A percentile compares a stretch with the other conserved stretches of the same genome.
These are phyloP conservation scores for Pisolithus microcarpus DNA, from an alignment of 768 basidiomycete genomes.

Conservation along the genomic window DNA sequence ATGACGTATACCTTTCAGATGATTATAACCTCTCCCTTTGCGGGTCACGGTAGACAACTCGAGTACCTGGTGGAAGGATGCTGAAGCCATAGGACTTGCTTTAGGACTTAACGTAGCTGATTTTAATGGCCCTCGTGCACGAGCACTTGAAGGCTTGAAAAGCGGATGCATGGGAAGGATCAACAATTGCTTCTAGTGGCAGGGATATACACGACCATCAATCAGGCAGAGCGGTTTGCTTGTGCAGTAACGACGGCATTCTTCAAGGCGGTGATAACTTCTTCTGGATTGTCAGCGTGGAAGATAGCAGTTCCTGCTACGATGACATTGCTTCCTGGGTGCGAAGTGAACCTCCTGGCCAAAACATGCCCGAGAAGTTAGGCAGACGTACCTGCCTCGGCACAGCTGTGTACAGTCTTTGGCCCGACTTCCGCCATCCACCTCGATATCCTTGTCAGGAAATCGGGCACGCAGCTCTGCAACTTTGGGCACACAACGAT, in stretches of 20 bases:
- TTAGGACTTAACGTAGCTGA: conserved; percentile 20
- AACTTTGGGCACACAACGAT: conserved; percentile 89
- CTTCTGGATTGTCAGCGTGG: conserved; percentile 65
- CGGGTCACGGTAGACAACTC: conserved; percentile 15
- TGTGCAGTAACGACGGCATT: conserved; percentile 51
- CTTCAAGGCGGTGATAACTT: conserved; percentile 71
- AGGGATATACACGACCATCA: background rate
- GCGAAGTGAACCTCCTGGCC: background rate
- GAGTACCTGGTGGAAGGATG: conserved; percentile 3
- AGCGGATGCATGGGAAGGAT: background rate
- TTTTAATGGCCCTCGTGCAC: conserved; percentile 16
- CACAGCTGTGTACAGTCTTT: conserved; percentile 80
- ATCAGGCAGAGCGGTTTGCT: background rate
- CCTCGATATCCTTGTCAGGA: conserved; percentile 93
- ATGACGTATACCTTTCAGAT: conserved; percentile 25
- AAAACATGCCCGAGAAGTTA: background rate
- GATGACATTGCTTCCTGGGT: conserved; percentile 89
- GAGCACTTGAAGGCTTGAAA: background rate
- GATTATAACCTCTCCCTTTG: conserved; percentile 9
- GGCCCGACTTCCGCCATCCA: conserved; percentile 97
- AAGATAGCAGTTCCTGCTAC: conserved; percentile 98
- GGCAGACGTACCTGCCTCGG: conserved; percentile 64
- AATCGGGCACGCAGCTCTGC: conserved; percentile 83
- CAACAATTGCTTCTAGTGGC: background rate
- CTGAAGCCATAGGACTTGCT: conserved; percentile 12